phyloP scores from a whole-genome alignment of 257 asterid species.

The Ajuga chamaepitys region DNA sequence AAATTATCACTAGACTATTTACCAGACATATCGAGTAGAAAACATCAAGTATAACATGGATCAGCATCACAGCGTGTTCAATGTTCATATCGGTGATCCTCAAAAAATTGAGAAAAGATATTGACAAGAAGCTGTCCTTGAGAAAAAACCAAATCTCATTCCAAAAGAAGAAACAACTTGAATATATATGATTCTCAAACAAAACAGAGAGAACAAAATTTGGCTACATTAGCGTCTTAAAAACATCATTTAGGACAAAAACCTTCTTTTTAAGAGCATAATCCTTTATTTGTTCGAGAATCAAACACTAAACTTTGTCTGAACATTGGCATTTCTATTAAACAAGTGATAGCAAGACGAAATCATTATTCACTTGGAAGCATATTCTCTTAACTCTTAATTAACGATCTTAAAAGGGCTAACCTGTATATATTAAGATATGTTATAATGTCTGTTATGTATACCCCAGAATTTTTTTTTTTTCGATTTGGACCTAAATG shows the following conservation, averaged over 20 bases:
- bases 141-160: too few relatives aligned
- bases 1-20: too few relatives aligned
- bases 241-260: slow-evolving; percentile 11
- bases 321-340: background rate
- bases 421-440: too few relatives aligned
- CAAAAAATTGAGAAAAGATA: too few relatives aligned
- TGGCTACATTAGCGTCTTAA: background rate
- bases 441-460: too few relatives aligned
- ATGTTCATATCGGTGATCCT: too few relatives aligned
- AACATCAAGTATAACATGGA: too few relatives aligned
- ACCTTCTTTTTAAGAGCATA: slow-evolving; percentile 12
- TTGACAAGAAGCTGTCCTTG: too few relatives aligned
- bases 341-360: background rate
- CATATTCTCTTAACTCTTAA: slow-evolving; percentile 10
- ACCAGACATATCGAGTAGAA: too few relatives aligned
- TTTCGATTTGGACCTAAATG: background rate
- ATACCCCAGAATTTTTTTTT: too few relatives aligned
- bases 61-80: too few relatives aligned
- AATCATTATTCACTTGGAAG: slow-evolving; percentile 5
- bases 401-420: background rate
- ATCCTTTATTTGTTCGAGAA: background rate
- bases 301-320: slow-evolving; percentile 10
- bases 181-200: background rate
- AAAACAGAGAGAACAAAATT: background rate
- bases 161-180: background rate